Conservation (phyloP, 2,329 filamentous ascomycete species). For the Sporothrix protearum region DNA sequence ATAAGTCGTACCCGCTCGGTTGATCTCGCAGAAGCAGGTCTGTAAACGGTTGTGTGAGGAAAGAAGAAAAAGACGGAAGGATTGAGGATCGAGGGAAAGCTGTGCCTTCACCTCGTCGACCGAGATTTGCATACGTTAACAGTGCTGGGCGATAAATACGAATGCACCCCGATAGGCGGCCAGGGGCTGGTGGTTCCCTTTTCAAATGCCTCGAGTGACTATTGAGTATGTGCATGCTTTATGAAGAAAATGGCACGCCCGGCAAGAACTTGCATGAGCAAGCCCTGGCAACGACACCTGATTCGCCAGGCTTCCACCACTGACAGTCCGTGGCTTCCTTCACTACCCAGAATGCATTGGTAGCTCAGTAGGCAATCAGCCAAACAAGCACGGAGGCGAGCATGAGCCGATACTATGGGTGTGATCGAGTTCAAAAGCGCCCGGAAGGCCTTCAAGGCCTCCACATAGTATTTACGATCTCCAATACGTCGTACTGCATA, state of each 20-base stretch:
- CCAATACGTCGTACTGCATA: no score
- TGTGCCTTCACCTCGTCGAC: no score
- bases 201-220: neutral
- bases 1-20: neutral
- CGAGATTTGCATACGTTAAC: no score
- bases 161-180: no score
- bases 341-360: neutral
- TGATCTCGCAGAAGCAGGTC: neutral
- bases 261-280: neutral
- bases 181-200: no score
- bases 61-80: neutral
- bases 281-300: neutral
- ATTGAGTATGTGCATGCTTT: no score
- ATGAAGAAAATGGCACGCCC: no score
- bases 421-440: neutral
- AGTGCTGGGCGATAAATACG: no score
- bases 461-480: no score
- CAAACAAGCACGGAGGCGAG: no score
- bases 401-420: neutral
- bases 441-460: no score
- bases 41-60: neutral
- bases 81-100: no score
- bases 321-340: neutral
- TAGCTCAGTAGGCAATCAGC: neutral
- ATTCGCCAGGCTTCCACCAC: constrained; percentile 5